phyloP scores from a whole-genome alignment of 164 flowering plant genomes.

The Hamamelis virginiana region DNA sequence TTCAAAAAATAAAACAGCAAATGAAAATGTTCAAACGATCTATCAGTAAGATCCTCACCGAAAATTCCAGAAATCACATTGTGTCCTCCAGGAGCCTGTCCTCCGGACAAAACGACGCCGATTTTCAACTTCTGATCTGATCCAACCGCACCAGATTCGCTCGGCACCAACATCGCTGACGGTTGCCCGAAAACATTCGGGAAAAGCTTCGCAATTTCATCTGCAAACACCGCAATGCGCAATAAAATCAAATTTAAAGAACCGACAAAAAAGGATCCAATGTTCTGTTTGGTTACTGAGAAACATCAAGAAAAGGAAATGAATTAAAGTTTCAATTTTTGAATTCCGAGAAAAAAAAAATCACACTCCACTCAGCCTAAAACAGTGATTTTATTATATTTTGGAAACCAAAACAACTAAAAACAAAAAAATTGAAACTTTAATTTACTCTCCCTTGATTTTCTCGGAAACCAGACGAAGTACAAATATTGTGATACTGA shows the following conservation, averaged over 20 bases:
- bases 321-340: not conserved
- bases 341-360: not conserved
- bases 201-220: constrained; percentile 90
- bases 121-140: constrained; percentile 66
- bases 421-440: not conserved
- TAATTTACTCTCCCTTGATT: not conserved
- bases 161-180: constrained; percentile 67
- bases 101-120: constrained; percentile 95
- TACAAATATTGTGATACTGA: not conserved
- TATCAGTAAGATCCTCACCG: constrained; percentile 39
- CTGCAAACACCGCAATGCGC: constrained; percentile 31
- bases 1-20: not conserved
- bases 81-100: constrained; percentile 99
- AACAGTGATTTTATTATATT: no score
- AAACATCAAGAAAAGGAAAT: not conserved
- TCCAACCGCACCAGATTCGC: constrained; percentile 19
- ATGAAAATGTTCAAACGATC: not conserved
- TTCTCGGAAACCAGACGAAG: not conserved
- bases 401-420: not conserved
- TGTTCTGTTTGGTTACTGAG: not conserved
- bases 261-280: not conserved
- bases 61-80: constrained; percentile 91
- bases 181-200: constrained; percentile 88
- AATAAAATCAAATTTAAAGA: constrained; percentile 2
- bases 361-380: no score